Evolutionary conservation across 768 basidiomycete species (phyloP), one percentile per base, ranked within the genome.

Genomic region (Candolleomyces aberdarensis): DNA sequence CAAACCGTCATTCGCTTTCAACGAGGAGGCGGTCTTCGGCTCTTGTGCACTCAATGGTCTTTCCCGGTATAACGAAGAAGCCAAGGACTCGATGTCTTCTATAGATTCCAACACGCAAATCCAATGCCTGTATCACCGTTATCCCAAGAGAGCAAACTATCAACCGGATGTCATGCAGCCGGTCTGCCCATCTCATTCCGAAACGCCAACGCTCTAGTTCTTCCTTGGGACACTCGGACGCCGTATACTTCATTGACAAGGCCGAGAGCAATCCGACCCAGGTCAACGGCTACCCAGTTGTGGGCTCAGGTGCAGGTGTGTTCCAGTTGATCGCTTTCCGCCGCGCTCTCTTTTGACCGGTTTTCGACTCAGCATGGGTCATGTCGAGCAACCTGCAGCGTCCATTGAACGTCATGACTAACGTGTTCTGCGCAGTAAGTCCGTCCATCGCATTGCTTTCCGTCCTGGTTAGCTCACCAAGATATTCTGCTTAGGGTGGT

Each of bases 381-480:
- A 63, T 87, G 22, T 72, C 72, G 15, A 78, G 81, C 6, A 85
- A 88, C 65, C 65, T 67, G 8, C 85, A 83, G 61, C 80, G 86
- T n/a, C 65, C 91, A 0, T 87, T 94, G 87, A 85, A 94, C 67
- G 78, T 88, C 49, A 63, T 81, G 57, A 90, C 89, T 9, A 94
- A 96, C 68, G 74, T 86, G 0, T 94, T 94, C 73, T 94, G 91
- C 66, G 90, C 91, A 6, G 88, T 87, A 62, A 68, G 84, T 44
- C 15, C 22, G 26, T 36, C 40, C 14, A 20, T 31, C 56, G 22
- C 31, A 39, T 55, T 7, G 36, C 11, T 11, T 2, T 19, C 56
- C 41, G 1, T 29, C 15, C 17, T 17, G 10, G 32, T n/a, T 7
- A 14, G 22, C 17, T 29, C 3, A 52, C n/a, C 57, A 15, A 36